These are phyloP conservation scores for Arachis hypogaea DNA, from an alignment of 306 rosid genomes.

Conservation along the genomic window DNA sequence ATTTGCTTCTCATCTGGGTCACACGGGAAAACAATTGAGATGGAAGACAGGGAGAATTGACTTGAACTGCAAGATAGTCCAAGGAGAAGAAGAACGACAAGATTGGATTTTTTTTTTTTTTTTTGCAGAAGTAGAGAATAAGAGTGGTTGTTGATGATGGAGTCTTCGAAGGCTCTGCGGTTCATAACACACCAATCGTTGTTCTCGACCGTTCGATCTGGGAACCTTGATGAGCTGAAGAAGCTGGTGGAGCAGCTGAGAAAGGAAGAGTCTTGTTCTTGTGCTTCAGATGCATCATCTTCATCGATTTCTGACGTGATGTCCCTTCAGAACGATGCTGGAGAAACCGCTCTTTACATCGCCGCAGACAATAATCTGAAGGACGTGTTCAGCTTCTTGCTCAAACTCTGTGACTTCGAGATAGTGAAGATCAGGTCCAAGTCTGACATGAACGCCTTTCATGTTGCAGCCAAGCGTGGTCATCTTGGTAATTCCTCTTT, in stretches of 20 bases:
- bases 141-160: constrained; percentile 49
- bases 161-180: constrained; percentile 66
- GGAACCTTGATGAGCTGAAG: constrained; percentile 64
- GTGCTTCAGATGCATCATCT: constrained; percentile 45
- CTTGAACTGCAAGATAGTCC: constrained; percentile 14
- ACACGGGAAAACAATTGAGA: neutral
- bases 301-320: constrained; percentile 56
- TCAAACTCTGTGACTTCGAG: constrained; percentile 53
- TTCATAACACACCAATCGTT: constrained; percentile 72
- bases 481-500: constrained; percentile 56
- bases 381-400: constrained; percentile 67
- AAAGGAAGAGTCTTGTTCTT: constrained; percentile 45
- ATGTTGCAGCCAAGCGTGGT: constrained; percentile 86
- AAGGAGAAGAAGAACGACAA: neutral
- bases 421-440: constrained; percentile 78
- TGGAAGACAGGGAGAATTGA: neutral
- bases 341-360: constrained; percentile 73
- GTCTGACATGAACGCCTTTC: constrained; percentile 83
- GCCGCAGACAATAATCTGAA: constrained; percentile 69
- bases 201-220: constrained; percentile 81
- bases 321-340: constrained; percentile 83
- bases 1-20: constrained; percentile 22
- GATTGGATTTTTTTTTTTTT: neutral
- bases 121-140: neutral
- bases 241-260: constrained; percentile 53